phyloP scores from a whole-genome alignment of 1,139 yeast genomes.

The Geotrichum bryndzae region DNA sequence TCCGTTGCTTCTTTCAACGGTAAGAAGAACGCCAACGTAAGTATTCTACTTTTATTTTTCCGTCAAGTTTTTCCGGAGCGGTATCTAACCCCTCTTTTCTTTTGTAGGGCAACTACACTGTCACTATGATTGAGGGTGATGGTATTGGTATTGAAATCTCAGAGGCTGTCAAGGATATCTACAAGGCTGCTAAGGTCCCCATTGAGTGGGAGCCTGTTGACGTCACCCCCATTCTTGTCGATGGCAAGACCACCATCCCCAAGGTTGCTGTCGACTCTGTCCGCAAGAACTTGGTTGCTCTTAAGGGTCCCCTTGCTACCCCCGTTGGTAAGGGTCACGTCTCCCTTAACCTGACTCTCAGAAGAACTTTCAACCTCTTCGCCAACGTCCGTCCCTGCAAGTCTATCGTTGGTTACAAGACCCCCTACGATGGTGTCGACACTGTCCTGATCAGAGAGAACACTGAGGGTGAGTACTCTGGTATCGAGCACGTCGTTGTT shows the following conservation, averaged over 20 bases:
- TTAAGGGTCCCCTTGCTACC: constrained; percentile 96
- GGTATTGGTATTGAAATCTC: constrained; percentile 97
- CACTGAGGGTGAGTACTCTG: constrained; percentile 99
- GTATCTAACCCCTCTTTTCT: constrained; percentile 3
- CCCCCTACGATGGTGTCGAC: constrained; percentile 91
- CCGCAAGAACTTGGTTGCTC: constrained; percentile 86
- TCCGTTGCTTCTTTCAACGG: constrained; percentile 57
- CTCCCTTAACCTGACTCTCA: constrained; percentile 91
- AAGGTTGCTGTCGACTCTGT: constrained; percentile 87
- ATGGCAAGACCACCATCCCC: constrained; percentile 93
- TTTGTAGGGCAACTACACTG: constrained; percentile 54
- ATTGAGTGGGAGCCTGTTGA: constrained; percentile 96
- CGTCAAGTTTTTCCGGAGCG: constrained; percentile 11
- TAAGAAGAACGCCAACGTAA: constrained; percentile 45
- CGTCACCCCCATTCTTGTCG: constrained; percentile 85
- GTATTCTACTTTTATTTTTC: constrained; percentile 11
- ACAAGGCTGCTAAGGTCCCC: constrained; percentile 89
- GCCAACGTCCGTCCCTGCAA: constrained; percentile 98
- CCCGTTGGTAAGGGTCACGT: constrained; percentile 99
- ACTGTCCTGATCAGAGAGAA: constrained; percentile 96
- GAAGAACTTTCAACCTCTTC: constrained; percentile 92
- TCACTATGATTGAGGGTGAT: constrained; percentile 96
- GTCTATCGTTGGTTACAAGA: constrained; percentile 86
- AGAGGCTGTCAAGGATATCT: constrained; percentile 83
- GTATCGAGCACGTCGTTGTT: constrained; percentile 95